phyloP scores from a whole-genome alignment of 2,329 filamentous ascomycete species.

The Colletotrichum sp. region DNA sequence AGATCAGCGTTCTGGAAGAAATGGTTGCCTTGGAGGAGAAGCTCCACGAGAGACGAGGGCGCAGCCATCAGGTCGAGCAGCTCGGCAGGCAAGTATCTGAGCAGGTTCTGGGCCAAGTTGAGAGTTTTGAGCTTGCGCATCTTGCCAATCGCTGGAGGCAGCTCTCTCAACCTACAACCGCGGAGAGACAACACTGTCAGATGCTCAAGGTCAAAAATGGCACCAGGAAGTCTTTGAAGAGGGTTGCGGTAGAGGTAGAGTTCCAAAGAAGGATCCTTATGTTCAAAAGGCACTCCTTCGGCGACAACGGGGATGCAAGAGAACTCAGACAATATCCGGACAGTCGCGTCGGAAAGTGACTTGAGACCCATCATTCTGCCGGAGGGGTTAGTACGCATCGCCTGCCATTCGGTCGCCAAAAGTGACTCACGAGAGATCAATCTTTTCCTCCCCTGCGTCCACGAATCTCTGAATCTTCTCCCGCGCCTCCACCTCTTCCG shows the following conservation, averaged over 20 bases:
- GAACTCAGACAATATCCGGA: conserved; percentile 62
- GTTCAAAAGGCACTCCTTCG: conserved; percentile 63
- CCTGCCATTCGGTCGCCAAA: not conserved
- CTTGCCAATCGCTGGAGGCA: conserved; percentile 64
- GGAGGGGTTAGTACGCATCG: not conserved
- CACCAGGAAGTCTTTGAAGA: conserved; percentile 60
- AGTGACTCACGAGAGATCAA: conserved; percentile 66
- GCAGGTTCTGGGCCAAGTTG: conserved; percentile 69
- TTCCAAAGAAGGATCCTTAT: conserved; percentile 63
- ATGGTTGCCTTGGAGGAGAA: conserved; percentile 69
- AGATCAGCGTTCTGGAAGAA: conserved; percentile 47
- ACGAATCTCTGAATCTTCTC: conserved; percentile 56
- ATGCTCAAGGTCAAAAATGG: conserved; percentile 65
- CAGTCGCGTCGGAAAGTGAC: conserved; percentile 58
- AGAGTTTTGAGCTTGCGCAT: conserved; percentile 65
- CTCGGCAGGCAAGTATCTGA: conserved; percentile 67
- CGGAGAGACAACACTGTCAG: conserved; percentile 71
- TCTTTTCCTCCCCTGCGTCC: conserved; percentile 61
- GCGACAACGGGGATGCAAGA: conserved; percentile 58
- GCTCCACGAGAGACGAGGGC: conserved; percentile 48
- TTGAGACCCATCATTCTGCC: conserved; percentile 51
- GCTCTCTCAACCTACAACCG: conserved; percentile 63
- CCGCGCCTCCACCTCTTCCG: conserved; percentile 49
- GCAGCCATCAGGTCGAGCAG: conserved; percentile 60
- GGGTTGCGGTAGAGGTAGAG: conserved; percentile 67